Evolutionary conservation across 768 basidiomycete genomes (phyloP).

Genomic region (Auriscalpium microsporum): DNA sequence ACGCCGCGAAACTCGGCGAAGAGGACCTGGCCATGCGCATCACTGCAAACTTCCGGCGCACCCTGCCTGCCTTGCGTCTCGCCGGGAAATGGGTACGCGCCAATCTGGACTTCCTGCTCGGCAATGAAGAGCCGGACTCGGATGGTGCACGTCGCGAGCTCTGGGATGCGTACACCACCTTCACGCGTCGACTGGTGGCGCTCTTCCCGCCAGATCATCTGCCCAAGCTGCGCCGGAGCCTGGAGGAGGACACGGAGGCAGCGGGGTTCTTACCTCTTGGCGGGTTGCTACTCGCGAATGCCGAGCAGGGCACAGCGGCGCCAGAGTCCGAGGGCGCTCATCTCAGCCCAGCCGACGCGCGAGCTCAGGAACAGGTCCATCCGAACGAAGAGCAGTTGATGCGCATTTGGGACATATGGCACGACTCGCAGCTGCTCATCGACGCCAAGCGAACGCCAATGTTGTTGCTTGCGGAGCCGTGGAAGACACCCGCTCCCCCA

Average conservation of each 20-base stretch:
- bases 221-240: constrained; percentile 45
- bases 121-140: constrained; percentile 17
- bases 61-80: constrained; percentile 79
- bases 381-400: constrained; percentile 96
- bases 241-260: constrained; percentile 91
- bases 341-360: constrained; percentile 1
- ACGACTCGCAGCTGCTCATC: constrained; percentile 54
- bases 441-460: constrained; percentile 6
- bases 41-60: constrained; percentile 77
- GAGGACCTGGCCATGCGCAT: constrained; percentile 72
- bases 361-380: constrained; percentile 40
- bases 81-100: constrained; percentile 83
- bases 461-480: not conserved
- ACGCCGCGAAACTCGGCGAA: constrained; percentile 45
- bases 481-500: no score
- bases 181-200: constrained; percentile 48
- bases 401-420: constrained; percentile 79
- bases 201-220: constrained; percentile 63
- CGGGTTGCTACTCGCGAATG: constrained; percentile 38
- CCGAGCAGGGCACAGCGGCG: constrained; percentile 6
- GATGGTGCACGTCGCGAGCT: constrained; percentile 41
- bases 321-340: not conserved
- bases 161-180: constrained; percentile 65
- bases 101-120: constrained; percentile 35
- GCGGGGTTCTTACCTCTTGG: constrained; percentile 80